Base-by-base conservation (phyloP, 306 rosid genomes). In the Cicer pinnatifidum region DNA sequence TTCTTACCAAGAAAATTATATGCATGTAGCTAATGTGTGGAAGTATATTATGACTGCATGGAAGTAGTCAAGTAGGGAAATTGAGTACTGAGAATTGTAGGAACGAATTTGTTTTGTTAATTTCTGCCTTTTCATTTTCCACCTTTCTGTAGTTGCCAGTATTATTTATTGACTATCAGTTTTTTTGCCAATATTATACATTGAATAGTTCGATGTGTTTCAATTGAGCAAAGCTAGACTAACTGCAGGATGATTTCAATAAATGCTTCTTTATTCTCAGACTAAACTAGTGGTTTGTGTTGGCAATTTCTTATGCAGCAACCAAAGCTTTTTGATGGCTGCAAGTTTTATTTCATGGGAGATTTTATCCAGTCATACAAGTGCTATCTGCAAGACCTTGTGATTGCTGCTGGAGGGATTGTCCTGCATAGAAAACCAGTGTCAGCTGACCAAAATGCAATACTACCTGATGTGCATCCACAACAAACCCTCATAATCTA, bases 341-440 rank as follows among this genome's bases (percentile, higher is more conserved):
- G 76, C 72, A 84, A 87, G 85, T 91, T 94, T 79, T 94, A 86
- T 79, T 84, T 94, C 9, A 87, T 84, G 86, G 88, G 96, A 33
- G 89, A 90, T 40, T 91, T 89, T 79, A 8, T 58, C 47, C 82
- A 89, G 16, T 87, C 95, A 7, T 94, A 89, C 75, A 94, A 84
- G 78, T 92, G 89, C 33, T 94, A 87, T 84, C 83, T 94, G 48
- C 95, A 87, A 58, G 89, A 94, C 62, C 97, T 94, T 40, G 86
- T 88, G 43, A 73, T 56, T n/a, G 96, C 93, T 64, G 99, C 96
- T 40, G 97, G 97, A 80, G 99, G 99, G 80, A 79, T 69, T 41
- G 50, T 88, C 86, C 84, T 94, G 74, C 92, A 89, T 3, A 88
- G 99, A 76, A 94, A 88, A 80, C 97, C 99, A 44, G 85, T 87